These are phyloP conservation scores for Aspergillus felis DNA, from an alignment of 2,329 filamentous ascomycete species.

Conservation along the genomic window DNA sequence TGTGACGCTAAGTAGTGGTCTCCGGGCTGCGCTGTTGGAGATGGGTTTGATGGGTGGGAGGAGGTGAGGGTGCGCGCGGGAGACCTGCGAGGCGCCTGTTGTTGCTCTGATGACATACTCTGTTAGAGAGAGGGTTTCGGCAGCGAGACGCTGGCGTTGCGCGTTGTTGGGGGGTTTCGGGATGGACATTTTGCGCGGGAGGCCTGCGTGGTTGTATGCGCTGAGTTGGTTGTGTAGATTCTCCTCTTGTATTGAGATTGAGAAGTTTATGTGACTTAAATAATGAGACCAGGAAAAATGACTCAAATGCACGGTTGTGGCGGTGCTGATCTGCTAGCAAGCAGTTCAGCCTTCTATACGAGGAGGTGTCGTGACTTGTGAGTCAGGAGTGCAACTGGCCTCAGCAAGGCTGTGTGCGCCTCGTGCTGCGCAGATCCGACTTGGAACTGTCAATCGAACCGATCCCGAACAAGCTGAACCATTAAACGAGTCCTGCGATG, in stretches of 20 bases:
- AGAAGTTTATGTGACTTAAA: not conserved
- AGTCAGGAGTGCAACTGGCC: not conserved
- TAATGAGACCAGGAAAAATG: not conserved
- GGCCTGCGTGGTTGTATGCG: not conserved
- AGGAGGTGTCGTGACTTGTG: not conserved
- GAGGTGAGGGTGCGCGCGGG: not conserved
- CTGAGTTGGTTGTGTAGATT: not conserved
- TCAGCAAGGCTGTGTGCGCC: not conserved
- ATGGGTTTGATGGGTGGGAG: not conserved
- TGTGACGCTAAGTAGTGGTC: conserved; percentile 4
- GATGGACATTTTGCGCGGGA: not conserved
- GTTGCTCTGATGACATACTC: conserved; percentile 3
- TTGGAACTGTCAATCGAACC: not conserved
- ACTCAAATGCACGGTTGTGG: not conserved
- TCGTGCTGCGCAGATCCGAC: not conserved
- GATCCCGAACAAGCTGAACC: not conserved
- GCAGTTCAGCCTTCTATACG: not conserved
- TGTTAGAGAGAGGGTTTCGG: conserved; percentile 3
- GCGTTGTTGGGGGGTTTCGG: conserved; percentile 7
- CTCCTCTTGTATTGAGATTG: not conserved
- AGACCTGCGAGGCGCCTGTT: not conserved
- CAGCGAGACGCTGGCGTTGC: conserved; percentile 6
- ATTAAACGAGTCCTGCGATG: not conserved
- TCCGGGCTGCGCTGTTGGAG: not conserved
- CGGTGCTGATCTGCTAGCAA: not conserved